phyloP scores from a whole-genome alignment of 2,329 filamentous ascomycete genomes.

The Hypoxylon sp. region DNA sequence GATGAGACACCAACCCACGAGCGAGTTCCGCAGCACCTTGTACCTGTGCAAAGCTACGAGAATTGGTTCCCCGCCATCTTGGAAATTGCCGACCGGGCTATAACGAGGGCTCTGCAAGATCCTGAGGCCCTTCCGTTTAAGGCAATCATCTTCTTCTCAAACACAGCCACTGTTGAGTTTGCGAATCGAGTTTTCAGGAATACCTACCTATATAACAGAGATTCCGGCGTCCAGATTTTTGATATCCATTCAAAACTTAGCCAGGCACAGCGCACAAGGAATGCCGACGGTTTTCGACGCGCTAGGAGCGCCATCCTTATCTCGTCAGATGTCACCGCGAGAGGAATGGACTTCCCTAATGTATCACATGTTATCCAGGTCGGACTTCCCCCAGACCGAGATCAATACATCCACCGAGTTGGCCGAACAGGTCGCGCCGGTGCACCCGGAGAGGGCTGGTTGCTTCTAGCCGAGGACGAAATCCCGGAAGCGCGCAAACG shows the following conservation, averaged over 20 bases:
- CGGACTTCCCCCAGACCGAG: conserved; percentile 73
- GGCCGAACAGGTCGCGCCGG: conserved; percentile 83
- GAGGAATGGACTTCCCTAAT: conserved; percentile 86
- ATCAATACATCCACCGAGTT: conserved; percentile 83
- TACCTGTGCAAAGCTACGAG: conserved; percentile 76
- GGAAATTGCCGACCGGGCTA: conserved; percentile 78
- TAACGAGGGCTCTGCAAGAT: conserved; percentile 60
- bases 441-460: conserved; percentile 79
- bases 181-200: conserved; percentile 70
- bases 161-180: conserved; percentile 79
- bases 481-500: conserved; percentile 62
- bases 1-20: conserved; percentile 90
- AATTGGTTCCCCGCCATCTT: conserved; percentile 83
- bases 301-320: conserved; percentile 76
- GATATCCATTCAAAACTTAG: conserved; percentile 85
- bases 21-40: conserved; percentile 83
- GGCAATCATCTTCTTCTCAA: conserved; percentile 93
- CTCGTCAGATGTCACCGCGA: conserved; percentile 84
- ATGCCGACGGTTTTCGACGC: conserved; percentile 79
- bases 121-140: conserved; percentile 79
- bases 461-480: conserved; percentile 73
- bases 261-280: conserved; percentile 77
- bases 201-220: conserved; percentile 58
- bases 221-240: conserved; percentile 60
- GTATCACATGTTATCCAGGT: conserved; percentile 86